Conservation (phyloP, 2,329 filamentous ascomycete genomes). For the Rosellinia necatrix region DNA sequence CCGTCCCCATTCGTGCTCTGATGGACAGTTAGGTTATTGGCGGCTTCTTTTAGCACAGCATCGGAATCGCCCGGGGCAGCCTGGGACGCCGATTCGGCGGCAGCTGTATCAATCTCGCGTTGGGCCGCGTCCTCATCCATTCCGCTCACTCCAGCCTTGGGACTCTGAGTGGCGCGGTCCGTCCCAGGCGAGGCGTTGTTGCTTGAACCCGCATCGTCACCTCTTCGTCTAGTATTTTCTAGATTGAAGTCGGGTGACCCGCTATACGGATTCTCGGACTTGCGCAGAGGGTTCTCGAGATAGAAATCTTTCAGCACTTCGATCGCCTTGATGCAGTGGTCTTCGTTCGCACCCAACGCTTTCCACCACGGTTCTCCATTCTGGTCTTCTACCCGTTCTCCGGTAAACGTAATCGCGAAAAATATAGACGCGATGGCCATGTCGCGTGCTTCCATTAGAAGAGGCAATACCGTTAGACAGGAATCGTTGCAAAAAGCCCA, state of each 20-base stretch:
- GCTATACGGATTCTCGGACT: slow-evolving; percentile 57
- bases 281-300: slow-evolving; percentile 65
- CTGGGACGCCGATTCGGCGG: slow-evolving; percentile 44
- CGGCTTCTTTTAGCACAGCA: slow-evolving; percentile 39
- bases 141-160: slow-evolving; percentile 47
- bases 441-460: slow-evolving; percentile 77
- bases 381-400: slow-evolving; percentile 76
- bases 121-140: slow-evolving; percentile 42
- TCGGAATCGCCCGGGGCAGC: slow-evolving; percentile 41
- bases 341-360: slow-evolving; percentile 70
- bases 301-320: slow-evolving; percentile 75
- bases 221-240: slow-evolving; percentile 57
- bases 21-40: slow-evolving; percentile 39
- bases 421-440: slow-evolving; percentile 87
- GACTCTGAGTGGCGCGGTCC: slow-evolving; percentile 56
- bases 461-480: slow-evolving; percentile 79
- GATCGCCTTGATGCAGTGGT: slow-evolving; percentile 73
- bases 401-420: slow-evolving; percentile 77
- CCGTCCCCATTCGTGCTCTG: slow-evolving; percentile 40
- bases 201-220: slow-evolving; percentile 52
- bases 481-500: slow-evolving; percentile 96
- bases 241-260: slow-evolving; percentile 60
- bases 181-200: slow-evolving; percentile 54
- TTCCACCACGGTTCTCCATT: slow-evolving; percentile 87
- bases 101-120: slow-evolving; percentile 34